Evolutionary conservation across 176 grass and related monocot species (phyloP), one percentile per base, ranked within the genome.

Genomic region (Chloris gayana): DNA sequence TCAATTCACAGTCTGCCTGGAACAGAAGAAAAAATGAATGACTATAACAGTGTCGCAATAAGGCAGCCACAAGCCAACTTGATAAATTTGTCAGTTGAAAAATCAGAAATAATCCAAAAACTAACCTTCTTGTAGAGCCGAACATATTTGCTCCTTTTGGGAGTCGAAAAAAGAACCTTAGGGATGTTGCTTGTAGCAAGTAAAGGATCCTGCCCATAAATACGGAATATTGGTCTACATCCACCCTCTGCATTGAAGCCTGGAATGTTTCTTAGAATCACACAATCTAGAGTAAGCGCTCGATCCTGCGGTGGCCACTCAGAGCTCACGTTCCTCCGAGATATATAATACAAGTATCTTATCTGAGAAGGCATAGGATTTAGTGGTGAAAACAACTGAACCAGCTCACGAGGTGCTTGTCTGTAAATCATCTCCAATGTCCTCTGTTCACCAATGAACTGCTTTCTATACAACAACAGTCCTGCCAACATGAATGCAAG

Each of bases 341-440:
- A 84, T 66, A 99, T 93, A 76, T 99, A 99, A 46, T 95, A 86
- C 46, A 99, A 84, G 84, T 99, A 99, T 76, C 96, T 93, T 78
- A 99, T 81, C 73, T 99, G 96, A 21, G 92, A 95, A 64, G 96
- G 96, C 84, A 99, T 83, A 14, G 96, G 96, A 72, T 99, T 99
- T 14, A 99, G 76, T 2, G 92, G 96, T 41, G 92, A 91, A 27
- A 91, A 73, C 53, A 93, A 57, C 78, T 99, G 96, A 71, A 98
- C 75, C 37, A 98, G 72, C 58, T 95, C 92, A 25, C 80, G 81
- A 18, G 96, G 96, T 7, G 96, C 96, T 88, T 99, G 96, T 84
- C 87, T 99, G 49, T 99, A 99, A 29, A 95, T 87, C 96, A 99
- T 99, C 58, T 99, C 96, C 70, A 99, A 56, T 73, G 96, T 99